Evolutionary conservation across 441 rosid genomes (phyloP), one percentile per base, ranked within the genome.

Genomic region (Capsella rubella): DNA sequence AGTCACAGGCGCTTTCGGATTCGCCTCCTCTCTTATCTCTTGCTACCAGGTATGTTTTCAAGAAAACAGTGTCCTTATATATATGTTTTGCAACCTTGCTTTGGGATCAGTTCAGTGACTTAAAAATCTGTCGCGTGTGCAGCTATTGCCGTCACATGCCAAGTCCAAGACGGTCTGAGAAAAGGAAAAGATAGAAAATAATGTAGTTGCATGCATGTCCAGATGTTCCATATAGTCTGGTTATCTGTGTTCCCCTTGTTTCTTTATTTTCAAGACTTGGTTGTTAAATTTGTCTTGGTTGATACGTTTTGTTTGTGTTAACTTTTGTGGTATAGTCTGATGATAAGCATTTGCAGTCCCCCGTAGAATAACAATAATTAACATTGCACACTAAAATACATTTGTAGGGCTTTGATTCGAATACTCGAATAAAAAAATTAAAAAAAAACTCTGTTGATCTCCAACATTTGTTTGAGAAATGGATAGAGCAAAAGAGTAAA

Each of bases 1-100:
- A 16, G 91, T 90, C 42, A 92, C 97, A 0, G 97, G 99, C 46
- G 97, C 89, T 29, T 84, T 92, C 25, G 97, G 97, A 79, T 86
- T 94, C 80, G 76, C 67, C 73, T 79, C 84, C 69, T 94, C 99
- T 47, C 85, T 94, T 29, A 92, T 92, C 79, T 92, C 99, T 62
- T 94, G 99, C 78, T 94, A 90, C 77, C 97, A 94, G 97, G 98
- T 91, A 81, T 43, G 14, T 58, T 52, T 50, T 14, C 25, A 50
- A 34, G 11, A 64, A 49, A 47, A 32, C 61, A 55, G 9, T 31
- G 43, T 16, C 60, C 50, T 37, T 14, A 49, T 64, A 5, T 64
- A 6, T 50, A 28, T 50, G 13, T 56, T 8, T 27, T 58, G 55
- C 37, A 15, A 8, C 31, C 51, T 16, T n/a, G 29, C 31, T 37